These are phyloP conservation scores for Aureobasidium sp. DNA, from an alignment of 2,329 filamentous ascomycete species.

Conservation along the genomic window DNA sequence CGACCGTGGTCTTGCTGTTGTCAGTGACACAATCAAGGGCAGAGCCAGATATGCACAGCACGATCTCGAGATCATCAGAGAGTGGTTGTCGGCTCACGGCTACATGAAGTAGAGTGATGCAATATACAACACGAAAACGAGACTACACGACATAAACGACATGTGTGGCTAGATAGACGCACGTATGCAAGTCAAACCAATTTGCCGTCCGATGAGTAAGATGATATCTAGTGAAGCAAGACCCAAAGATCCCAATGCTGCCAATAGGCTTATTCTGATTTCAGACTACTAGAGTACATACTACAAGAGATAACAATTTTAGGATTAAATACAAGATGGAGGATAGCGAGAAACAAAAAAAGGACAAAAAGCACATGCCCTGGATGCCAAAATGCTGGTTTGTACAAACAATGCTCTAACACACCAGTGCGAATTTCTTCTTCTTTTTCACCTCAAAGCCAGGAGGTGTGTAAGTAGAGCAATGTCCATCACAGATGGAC, in stretches of 20 bases:
- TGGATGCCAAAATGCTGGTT: background rate
- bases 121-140: background rate
- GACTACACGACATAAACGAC: background rate
- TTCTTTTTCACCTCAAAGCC: background rate
- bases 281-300: too few relatives aligned
- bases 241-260: background rate
- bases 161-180: background rate
- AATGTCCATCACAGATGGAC: background rate
- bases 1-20: conserved; percentile 76
- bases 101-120: conserved; percentile 35
- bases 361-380: background rate
- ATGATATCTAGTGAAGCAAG: background rate
- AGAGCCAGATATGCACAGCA: conserved; percentile 76
- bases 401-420: background rate
- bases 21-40: conserved; percentile 77
- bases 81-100: conserved; percentile 65
- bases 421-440: too few relatives aligned
- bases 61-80: conserved; percentile 64
- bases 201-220: background rate
- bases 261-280: too few relatives aligned
- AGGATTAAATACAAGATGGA: background rate
- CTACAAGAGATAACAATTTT: background rate
- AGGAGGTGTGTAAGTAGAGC: background rate
- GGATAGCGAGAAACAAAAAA: background rate
- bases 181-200: background rate